Evolutionary conservation across 345 rosid species (phyloP).

Genomic region (Sonneratia caseolaris): DNA sequence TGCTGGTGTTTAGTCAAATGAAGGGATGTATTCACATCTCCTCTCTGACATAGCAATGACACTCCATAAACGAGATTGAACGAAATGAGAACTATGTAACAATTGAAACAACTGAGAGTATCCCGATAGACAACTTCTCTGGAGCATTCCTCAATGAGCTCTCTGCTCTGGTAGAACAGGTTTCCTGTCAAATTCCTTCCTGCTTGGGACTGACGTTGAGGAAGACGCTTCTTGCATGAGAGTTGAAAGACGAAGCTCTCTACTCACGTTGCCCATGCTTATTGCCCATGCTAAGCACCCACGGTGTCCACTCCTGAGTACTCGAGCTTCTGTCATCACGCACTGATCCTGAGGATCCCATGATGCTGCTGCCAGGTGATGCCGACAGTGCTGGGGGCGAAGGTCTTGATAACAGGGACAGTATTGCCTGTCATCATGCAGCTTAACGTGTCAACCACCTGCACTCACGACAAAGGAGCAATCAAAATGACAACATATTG

Average conservation of each 20-base stretch:
- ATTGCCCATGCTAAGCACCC: conserved; percentile 7
- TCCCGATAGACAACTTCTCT: no score
- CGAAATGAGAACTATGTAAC: no score
- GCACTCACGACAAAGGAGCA: conserved; percentile 2
- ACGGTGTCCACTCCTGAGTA: background rate
- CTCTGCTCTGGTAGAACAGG: no score
- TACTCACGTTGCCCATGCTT: conserved; percentile 9
- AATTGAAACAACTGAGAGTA: no score
- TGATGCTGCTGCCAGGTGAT: conserved; percentile 14
- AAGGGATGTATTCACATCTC: no score
- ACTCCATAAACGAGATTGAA: no score
- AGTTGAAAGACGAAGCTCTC: conserved; percentile 16
- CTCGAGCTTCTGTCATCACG: conserved; percentile 14
- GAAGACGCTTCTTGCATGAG: background rate
- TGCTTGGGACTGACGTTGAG: background rate
- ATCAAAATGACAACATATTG: background rate
- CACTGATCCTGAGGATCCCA: conserved; percentile 21
- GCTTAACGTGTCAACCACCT: conserved; percentile 40
- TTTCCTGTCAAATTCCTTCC: background rate
- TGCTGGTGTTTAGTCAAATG: no score
- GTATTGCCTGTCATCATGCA: conserved; percentile 24
- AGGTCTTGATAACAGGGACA: conserved; percentile 15
- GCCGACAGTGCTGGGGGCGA: conserved; percentile 32
- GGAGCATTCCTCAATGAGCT: no score
- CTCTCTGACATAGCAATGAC: no score